Evolutionary conservation across 163 green algal genomes (phyloP).

Genomic region (Volvox carteri): DNA sequence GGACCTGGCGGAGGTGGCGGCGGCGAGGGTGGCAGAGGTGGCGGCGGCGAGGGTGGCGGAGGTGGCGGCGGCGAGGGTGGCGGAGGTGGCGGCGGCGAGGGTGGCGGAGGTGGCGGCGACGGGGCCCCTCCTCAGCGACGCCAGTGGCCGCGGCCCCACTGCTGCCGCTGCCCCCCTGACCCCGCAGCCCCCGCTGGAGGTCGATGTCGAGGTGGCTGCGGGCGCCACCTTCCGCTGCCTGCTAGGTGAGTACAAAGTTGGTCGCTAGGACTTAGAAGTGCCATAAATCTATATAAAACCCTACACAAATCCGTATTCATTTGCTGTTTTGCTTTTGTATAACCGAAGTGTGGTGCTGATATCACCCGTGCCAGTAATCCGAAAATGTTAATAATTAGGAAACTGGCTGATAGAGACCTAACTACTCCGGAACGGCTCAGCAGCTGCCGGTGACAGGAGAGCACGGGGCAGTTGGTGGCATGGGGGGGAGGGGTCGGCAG

Average conservation of each 20-base stretch:
- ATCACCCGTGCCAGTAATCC: too few relatives aligned
- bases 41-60: constrained; percentile 31
- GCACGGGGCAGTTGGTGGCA: too few relatives aligned
- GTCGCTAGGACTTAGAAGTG: background rate
- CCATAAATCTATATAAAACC: too few relatives aligned
- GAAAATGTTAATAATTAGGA: too few relatives aligned
- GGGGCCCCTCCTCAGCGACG: background rate
- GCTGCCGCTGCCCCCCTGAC: background rate
- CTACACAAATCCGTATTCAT: too few relatives aligned
- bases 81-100: constrained; percentile 17
- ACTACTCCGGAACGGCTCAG: too few relatives aligned
- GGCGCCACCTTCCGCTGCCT: constrained; percentile 35
- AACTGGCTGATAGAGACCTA: too few relatives aligned
- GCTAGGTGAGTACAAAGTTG: background rate
- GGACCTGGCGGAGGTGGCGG: constrained; percentile 30
- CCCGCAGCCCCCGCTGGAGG: background rate
- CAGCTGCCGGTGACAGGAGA: too few relatives aligned
- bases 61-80: constrained; percentile 37
- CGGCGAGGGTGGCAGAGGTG: constrained; percentile 10
- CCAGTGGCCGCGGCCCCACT: background rate
- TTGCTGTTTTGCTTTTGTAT: too few relatives aligned
- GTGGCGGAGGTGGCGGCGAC: too few relatives aligned
- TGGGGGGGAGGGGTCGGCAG: too few relatives aligned
- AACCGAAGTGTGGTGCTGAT: too few relatives aligned
- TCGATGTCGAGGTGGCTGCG: constrained; percentile 26